These are phyloP conservation scores for Penicillium digitatum DNA, from an alignment of 2,329 filamentous ascomycete genomes.

Conservation along the genomic window DNA sequence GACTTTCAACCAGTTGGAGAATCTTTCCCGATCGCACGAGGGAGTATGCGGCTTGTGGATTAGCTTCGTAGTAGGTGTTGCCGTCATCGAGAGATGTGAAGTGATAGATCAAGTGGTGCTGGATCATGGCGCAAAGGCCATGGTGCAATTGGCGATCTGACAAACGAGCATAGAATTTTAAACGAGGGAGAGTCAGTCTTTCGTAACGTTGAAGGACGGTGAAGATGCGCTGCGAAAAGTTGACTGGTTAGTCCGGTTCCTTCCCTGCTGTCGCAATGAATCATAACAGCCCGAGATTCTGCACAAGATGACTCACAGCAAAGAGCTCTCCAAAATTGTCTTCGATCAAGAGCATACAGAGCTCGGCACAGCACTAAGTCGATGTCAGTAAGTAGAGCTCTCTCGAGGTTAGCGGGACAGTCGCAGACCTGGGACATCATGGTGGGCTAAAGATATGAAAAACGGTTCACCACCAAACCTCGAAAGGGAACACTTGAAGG, in stretches of 20 bases:
- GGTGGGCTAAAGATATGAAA: conserved; percentile 57
- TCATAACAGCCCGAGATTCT: not conserved
- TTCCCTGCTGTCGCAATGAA: conserved; percentile 2
- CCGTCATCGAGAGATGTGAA: conserved; percentile 60
- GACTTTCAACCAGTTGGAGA: conserved; percentile 66
- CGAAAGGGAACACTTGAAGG: conserved; percentile 66
- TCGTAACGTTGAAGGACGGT: conserved; percentile 73
- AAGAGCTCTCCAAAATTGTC: conserved; percentile 89
- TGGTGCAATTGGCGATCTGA: conserved; percentile 71
- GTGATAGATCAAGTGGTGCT: conserved; percentile 81
- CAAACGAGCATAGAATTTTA: conserved; percentile 69
- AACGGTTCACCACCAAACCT: conserved; percentile 64
- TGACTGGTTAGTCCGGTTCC: conserved; percentile 8
- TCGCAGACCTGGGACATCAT: conserved; percentile 56
- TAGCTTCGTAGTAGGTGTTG: conserved; percentile 76
- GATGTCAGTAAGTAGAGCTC: conserved; percentile 21
- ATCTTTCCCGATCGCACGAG: conserved; percentile 79
- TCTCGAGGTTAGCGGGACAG: conserved; percentile 15
- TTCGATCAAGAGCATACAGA: conserved; percentile 83
- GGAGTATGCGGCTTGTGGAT: conserved; percentile 74
- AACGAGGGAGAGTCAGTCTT: conserved; percentile 65
- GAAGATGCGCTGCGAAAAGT: conserved; percentile 68
- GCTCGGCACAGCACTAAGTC: conserved; percentile 68
- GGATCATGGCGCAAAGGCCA: conserved; percentile 77
- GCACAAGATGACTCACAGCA: conserved; percentile 61